phyloP scores from a whole-genome alignment of 441 rosid species.

The Aleurites moluccanus region DNA sequence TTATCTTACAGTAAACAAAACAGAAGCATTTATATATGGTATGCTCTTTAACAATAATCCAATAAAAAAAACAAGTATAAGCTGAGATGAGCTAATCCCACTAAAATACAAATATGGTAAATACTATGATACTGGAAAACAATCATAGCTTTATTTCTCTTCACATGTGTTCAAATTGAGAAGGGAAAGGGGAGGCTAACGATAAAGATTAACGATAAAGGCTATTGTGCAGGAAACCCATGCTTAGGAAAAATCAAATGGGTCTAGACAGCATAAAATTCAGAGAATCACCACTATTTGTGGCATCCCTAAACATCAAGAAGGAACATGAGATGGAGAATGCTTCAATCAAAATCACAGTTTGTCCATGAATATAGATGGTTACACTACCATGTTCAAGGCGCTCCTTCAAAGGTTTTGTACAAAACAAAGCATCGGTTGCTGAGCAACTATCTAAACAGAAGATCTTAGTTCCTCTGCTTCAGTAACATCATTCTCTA shows the following conservation, averaged over 20 bases:
- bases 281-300: neutral
- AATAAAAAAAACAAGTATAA: neutral
- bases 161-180: no score
- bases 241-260: neutral
- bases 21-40: neutral
- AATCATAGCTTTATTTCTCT: no score
- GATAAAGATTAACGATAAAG: neutral
- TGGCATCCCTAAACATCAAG: neutral
- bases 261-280: neutral
- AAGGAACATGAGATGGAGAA: neutral
- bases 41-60: neutral
- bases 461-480: neutral
- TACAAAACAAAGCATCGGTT: neutral
- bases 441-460: neutral
- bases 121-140: neutral
- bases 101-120: neutral
- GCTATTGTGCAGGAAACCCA: neutral
- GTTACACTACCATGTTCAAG: neutral
- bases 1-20: neutral
- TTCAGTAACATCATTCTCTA: neutral
- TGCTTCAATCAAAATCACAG: neutral
- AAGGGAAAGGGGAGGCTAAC: neutral
- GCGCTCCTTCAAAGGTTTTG: neutral
- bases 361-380: neutral
- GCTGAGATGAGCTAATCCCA: neutral